Conservation (phyloP, 1,284 basidiomycete genomes). For the Kalmanozyma brasiliensis region DNA sequence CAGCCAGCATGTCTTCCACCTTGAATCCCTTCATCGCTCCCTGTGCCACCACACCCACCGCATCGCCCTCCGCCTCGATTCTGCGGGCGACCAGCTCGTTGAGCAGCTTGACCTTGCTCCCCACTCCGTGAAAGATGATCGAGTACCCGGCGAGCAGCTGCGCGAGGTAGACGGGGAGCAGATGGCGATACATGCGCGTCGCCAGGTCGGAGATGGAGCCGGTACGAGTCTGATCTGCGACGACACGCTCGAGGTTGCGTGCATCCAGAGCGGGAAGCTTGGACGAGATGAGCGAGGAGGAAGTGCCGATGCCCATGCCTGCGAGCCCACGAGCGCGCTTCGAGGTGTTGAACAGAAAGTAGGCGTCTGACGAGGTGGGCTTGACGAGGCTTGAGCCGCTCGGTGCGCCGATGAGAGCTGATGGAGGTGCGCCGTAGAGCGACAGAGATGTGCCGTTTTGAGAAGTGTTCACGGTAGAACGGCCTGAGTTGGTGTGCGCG, state of each 20-base stretch:
- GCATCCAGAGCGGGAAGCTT: constrained; percentile 35
- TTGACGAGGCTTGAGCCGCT: constrained; percentile 30
- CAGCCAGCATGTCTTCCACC: constrained; percentile 43
- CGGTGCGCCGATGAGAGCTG: not conserved
- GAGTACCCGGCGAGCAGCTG: constrained; percentile 44
- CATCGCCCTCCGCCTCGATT: constrained; percentile 41
- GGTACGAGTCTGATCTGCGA: constrained; percentile 11
- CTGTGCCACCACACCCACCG: constrained; percentile 49
- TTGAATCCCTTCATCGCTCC: constrained; percentile 50
- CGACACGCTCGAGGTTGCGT: constrained; percentile 19
- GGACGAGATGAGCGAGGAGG: constrained; percentile 28
- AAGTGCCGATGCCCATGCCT: constrained; percentile 33
- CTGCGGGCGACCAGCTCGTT: constrained; percentile 18
- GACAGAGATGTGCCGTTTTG: constrained; percentile 23
- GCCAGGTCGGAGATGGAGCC: constrained; percentile 31
- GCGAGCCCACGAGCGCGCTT: constrained; percentile 33
- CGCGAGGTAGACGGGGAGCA: constrained; percentile 41
- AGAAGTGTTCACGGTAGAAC: not conserved
- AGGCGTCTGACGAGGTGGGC: constrained; percentile 47
- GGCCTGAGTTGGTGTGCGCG: constrained; percentile 9
- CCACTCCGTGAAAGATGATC: constrained; percentile 50
- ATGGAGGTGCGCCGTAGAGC: constrained; percentile 17
- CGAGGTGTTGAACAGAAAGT: constrained; percentile 51
- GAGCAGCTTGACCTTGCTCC: constrained; percentile 35
- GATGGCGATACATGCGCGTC: constrained; percentile 29